Conservation (phyloP, 2,329 filamentous ascomycete genomes). For the Talaromyces sp. region DNA sequence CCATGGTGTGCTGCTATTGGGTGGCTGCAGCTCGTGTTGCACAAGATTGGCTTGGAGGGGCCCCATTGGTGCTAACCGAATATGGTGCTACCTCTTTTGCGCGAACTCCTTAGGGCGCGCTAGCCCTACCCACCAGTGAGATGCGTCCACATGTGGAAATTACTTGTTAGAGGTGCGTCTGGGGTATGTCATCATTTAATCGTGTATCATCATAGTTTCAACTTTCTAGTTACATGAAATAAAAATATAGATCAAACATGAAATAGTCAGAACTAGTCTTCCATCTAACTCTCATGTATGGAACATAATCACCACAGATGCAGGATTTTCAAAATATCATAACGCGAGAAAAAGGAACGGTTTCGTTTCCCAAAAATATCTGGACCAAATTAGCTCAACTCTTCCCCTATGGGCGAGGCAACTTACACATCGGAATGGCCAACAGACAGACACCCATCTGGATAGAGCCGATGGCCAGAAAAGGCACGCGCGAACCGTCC, state of each 20-base stretch:
- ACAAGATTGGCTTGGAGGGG: neutral
- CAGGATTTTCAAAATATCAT: slow-evolving; percentile 60
- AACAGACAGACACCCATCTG: slow-evolving; percentile 72
- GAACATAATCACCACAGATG: slow-evolving; percentile 21
- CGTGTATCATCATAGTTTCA: neutral
- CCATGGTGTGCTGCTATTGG: neutral
- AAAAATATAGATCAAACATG: neutral
- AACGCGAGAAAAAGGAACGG: slow-evolving; percentile 67
- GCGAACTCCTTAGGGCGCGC: neutral
- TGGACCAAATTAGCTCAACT: slow-evolving; percentile 26
- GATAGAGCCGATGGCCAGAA: slow-evolving; percentile 68
- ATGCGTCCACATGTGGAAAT: neutral
- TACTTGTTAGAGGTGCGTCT: neutral
- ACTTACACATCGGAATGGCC: slow-evolving; percentile 75
- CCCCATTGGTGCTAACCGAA: neutral
- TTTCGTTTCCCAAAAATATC: slow-evolving; percentile 76
- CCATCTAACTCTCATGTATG: neutral
- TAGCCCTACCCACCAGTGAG: neutral
- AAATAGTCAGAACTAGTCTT: neutral
- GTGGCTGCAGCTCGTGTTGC: neutral
- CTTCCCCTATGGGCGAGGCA: neutral
- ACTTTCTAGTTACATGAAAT: neutral
- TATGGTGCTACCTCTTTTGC: neutral
- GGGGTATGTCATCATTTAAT: neutral
- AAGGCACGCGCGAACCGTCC: slow-evolving; percentile 52